A percentile compares a stretch with the other conserved stretches of the same genome.
Evolutionary conservation across 108 stramenopile genomes (phyloP).

Genomic region (Discostella pseudostelligera): DNA sequence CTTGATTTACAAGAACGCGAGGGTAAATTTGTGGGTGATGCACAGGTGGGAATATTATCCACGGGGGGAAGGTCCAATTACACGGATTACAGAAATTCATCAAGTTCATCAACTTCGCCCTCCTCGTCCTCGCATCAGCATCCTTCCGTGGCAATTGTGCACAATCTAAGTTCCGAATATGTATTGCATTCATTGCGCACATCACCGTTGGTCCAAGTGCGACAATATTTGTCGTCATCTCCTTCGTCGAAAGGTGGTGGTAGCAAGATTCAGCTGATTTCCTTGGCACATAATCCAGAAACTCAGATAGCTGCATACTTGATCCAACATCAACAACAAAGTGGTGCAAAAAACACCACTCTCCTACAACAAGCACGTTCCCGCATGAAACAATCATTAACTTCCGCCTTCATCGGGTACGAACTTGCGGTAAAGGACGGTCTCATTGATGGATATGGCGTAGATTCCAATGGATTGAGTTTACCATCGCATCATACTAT

Average conservation of each 20-base stretch:
- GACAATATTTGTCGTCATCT: constrained; percentile 9
- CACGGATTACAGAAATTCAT: too few relatives aligned
- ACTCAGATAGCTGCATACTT: constrained; percentile 50
- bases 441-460: constrained; percentile 58
- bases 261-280: constrained; percentile 43
- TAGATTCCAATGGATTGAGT: constrained; percentile 77
- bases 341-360: constrained; percentile 19
- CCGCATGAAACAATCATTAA: constrained; percentile 55
- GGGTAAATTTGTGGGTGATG: constrained; percentile 32
- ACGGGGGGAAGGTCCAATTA: constrained; percentile 14
- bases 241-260: neutral
- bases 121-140: too few relatives aligned
- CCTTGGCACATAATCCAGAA: constrained; percentile 73
- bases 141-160: constrained; percentile 39
- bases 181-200: constrained; percentile 47
- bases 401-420: constrained; percentile 60
- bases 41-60: constrained; percentile 26
- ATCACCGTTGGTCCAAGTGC: constrained; percentile 54
- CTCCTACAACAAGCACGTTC: constrained; percentile 42
- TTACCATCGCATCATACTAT: constrained; percentile 64
- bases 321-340: constrained; percentile 27
- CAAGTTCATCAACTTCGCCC: too few relatives aligned
- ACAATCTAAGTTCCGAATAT: constrained; percentile 54
- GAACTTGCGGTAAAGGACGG: constrained; percentile 50
- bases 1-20: constrained; percentile 29